phyloP scores from a whole-genome alignment of 148 eudicot species.

The Rhododendron williamsianum region DNA sequence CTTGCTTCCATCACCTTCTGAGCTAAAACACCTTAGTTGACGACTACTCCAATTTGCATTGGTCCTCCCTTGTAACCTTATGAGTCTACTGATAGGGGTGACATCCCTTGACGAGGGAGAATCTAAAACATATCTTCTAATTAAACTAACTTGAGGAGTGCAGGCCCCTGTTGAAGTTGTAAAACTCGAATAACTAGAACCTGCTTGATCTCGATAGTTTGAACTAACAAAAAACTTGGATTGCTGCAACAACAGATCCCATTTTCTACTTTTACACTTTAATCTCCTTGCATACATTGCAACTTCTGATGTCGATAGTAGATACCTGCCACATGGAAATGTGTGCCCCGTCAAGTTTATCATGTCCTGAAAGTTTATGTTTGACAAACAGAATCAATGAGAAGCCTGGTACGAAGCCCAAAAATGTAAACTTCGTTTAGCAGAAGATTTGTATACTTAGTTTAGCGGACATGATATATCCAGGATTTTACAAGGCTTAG shows the following conservation, averaged over 20 bases:
- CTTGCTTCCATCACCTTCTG: conserved; percentile 86
- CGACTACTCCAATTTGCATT: conserved; percentile 24
- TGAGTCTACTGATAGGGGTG: conserved; percentile 13
- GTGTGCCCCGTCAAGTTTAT: not conserved
- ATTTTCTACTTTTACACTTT: conserved; percentile 44
- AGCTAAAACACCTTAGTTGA: conserved; percentile 50
- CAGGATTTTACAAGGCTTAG: not conserved
- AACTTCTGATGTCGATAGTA: conserved; percentile 22
- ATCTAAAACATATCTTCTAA: conserved; percentile 30
- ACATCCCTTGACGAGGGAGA: conserved; percentile 19
- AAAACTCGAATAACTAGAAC: conserved; percentile 20
- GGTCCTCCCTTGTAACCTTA: conserved; percentile 29
- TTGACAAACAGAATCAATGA: not conserved
- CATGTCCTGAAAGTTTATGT: not conserved
- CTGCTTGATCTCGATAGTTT: conserved; percentile 20
- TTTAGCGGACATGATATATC: not conserved
- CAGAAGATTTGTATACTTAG: not conserved
- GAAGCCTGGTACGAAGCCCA: not conserved
- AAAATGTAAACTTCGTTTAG: not conserved
- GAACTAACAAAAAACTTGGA: conserved; percentile 35
- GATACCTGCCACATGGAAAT: conserved; percentile 23
- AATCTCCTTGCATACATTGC: conserved; percentile 73
- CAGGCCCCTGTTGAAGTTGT: conserved; percentile 17
- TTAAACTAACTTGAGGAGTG: conserved; percentile 23
- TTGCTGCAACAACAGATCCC: conserved; percentile 43